phyloP scores from a whole-genome alignment of 164 flowering plant genomes.

The Akebia trifoliata region DNA sequence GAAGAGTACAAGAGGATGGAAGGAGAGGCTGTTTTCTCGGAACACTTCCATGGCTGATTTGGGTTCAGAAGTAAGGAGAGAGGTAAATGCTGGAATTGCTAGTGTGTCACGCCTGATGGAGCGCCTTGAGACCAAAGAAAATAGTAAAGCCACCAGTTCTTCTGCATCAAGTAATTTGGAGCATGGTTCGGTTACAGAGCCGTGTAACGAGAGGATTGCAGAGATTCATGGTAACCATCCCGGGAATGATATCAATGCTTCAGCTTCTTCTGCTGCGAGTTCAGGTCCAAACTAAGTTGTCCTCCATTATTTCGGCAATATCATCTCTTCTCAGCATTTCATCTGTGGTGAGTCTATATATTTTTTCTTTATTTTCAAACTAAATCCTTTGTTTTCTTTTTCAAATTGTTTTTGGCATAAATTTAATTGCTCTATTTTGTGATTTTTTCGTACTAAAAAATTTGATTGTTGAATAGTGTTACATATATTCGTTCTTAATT shows the following conservation, averaged over 20 bases:
- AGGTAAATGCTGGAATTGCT: slow-evolving; percentile 58
- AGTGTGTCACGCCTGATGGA: slow-evolving; percentile 59
- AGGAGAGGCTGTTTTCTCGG: slow-evolving; percentile 70
- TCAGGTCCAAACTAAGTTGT: slow-evolving; percentile 42
- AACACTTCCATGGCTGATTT: slow-evolving; percentile 42
- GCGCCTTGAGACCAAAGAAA: slow-evolving; percentile 43
- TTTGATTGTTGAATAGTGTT: too few species aligned
- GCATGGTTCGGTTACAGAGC: slow-evolving; percentile 25
- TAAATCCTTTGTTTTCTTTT: background rate
- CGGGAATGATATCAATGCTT: slow-evolving; percentile 22
- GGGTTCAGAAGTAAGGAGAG: slow-evolving; percentile 59
- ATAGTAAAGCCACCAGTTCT: slow-evolving; percentile 23
- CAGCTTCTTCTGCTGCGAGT: slow-evolving; percentile 47
- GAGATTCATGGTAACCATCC: slow-evolving; percentile 24
- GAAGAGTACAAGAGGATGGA: slow-evolving; percentile 78
- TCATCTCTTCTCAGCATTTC: slow-evolving; percentile 46
- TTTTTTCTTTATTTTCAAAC: background rate
- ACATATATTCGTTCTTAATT: too few species aligned
- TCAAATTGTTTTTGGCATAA: background rate
- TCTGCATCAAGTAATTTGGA: slow-evolving; percentile 24
- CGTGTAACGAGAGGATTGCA: slow-evolving; percentile 25
- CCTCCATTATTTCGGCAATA: slow-evolving; percentile 17
- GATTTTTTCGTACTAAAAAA: too few species aligned
- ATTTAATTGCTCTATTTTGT: background rate
- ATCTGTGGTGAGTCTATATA: slow-evolving; percentile 36